These are phyloP conservation scores for Neonothopanus nambi DNA, from an alignment of 1,284 basidiomycete genomes.

Conservation along the genomic window DNA sequence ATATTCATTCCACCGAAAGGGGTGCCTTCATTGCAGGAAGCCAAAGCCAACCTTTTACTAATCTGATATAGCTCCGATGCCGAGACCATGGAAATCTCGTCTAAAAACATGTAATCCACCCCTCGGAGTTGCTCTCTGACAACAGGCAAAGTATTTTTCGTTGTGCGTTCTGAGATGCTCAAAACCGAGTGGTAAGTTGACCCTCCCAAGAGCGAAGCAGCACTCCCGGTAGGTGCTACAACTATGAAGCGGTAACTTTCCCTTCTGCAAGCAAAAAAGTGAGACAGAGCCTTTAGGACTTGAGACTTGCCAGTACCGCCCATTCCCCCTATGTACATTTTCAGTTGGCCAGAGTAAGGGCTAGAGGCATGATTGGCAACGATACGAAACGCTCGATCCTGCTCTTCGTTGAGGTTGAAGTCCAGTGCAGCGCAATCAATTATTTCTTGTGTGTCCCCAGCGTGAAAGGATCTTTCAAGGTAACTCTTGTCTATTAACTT, in stretches of 20 bases:
- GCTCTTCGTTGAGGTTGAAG: constrained; percentile 27
- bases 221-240: constrained; percentile 34
- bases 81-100: constrained; percentile 23
- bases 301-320: constrained; percentile 38
- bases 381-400: constrained; percentile 29
- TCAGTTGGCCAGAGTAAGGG: constrained; percentile 15
- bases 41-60: too few relatives aligned
- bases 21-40: background rate
- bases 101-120: constrained; percentile 21
- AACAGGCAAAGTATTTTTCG: background rate
- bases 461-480: too few relatives aligned
- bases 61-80: constrained; percentile 16
- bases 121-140: constrained; percentile 3
- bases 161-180: constrained; percentile 20
- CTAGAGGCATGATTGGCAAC: constrained; percentile 26
- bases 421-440: constrained; percentile 11
- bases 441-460: constrained; percentile 3
- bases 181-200: constrained; percentile 31
- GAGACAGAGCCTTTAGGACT: constrained; percentile 36
- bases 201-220: constrained; percentile 28
- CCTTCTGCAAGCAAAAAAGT: constrained; percentile 26
- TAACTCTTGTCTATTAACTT: constrained; percentile 14
- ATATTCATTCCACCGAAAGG: constrained; percentile 20
- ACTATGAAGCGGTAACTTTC: constrained; percentile 29
- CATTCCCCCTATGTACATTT: constrained; percentile 13